A percentile compares a stretch with the other conserved stretches of the same genome.
Conservation (phyloP, 2,329 filamentous ascomycete genomes). For the Talaromyces sp. region DNA sequence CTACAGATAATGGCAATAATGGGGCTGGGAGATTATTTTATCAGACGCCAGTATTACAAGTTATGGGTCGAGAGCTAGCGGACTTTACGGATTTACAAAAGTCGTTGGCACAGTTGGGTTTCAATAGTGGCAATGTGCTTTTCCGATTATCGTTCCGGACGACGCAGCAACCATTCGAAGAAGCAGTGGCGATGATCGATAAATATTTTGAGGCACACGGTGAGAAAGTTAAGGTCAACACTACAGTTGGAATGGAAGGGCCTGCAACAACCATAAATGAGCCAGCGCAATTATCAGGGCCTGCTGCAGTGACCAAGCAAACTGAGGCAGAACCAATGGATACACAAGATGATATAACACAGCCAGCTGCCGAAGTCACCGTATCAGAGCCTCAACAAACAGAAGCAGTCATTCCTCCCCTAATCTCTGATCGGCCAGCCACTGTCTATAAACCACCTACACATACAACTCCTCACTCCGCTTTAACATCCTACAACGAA, state of each 20-base stretch:
- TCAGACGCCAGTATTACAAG: slow-evolving; percentile 76
- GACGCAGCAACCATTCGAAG: slow-evolving; percentile 72
- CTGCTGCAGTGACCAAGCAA: not conserved
- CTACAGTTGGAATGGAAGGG: not conserved
- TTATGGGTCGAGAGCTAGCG: slow-evolving; percentile 74
- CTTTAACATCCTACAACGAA: slow-evolving; percentile 61
- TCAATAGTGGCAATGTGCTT: slow-evolving; percentile 76
- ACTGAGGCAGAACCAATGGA: not conserved
- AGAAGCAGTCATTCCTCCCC: slow-evolving; percentile 22
- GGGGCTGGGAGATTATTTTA: slow-evolving; percentile 76
- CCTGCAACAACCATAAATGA: not conserved
- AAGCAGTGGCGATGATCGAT: slow-evolving; percentile 77
- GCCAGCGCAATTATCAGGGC: not conserved
- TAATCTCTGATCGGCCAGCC: slow-evolving; percentile 47
- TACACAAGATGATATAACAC: not conserved
- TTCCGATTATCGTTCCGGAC: slow-evolving; percentile 71
- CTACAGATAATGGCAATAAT: slow-evolving; percentile 46
- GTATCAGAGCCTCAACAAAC: slow-evolving; percentile 12
- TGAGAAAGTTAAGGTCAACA: slow-evolving; percentile 20
- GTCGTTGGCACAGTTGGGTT: slow-evolving; percentile 77
- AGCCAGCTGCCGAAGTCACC: not conserved
- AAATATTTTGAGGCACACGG: slow-evolving; percentile 60
- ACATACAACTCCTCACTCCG: slow-evolving; percentile 68
- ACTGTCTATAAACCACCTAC: slow-evolving; percentile 74
- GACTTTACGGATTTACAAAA: slow-evolving; percentile 81